phyloP scores from a whole-genome alignment of 2,329 filamentous ascomycete species.

The Colletotrichum incanum region DNA sequence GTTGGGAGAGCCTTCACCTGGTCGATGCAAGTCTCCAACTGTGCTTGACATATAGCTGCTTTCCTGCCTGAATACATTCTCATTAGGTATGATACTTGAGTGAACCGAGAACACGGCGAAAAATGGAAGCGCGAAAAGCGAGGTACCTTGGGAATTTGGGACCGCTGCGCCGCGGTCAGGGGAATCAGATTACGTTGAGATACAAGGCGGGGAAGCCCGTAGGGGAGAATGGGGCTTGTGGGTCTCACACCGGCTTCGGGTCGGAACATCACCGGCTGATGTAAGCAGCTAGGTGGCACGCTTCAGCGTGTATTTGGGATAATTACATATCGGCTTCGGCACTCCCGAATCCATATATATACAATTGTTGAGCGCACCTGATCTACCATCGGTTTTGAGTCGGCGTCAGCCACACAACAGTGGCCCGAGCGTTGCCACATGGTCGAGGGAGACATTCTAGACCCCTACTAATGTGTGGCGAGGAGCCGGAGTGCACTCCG shows the following conservation, averaged over 20 bases:
- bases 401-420: too few relatives aligned
- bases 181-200: neutral
- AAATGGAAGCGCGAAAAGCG: neutral
- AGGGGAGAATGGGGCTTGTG: neutral
- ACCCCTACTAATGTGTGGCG: neutral
- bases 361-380: too few relatives aligned
- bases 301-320: neutral
- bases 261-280: neutral
- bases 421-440: neutral
- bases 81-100: neutral
- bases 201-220: neutral
- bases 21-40: neutral
- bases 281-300: neutral
- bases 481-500: neutral
- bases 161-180: too few relatives aligned
- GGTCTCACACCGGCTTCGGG: neutral
- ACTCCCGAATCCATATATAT: neutral
- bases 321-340: neutral
- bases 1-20: neutral
- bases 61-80: neutral
- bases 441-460: neutral
- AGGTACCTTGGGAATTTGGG: too few relatives aligned
- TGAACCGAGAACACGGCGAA: neutral
- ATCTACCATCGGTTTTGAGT: too few relatives aligned
- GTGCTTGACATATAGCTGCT: neutral